Evolutionary conservation across 2,329 filamentous ascomycete genomes (phyloP), one percentile per base, ranked within the genome.

Genomic region (Byssochlamys sp.): DNA sequence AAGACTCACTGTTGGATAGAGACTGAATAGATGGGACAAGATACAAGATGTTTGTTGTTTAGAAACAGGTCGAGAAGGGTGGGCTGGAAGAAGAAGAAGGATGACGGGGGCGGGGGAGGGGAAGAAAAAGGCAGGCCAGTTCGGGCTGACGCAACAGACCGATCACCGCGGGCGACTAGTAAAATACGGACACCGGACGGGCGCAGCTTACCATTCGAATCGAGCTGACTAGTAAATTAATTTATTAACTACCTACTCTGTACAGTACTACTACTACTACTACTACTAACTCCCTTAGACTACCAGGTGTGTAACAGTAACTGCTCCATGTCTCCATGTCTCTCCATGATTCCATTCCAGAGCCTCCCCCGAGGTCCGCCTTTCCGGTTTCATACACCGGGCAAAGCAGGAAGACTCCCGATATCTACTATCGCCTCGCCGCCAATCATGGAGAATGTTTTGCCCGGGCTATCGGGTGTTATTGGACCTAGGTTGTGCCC

Each of bases 341-440:
- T 19, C 25, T 35, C 27, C 55, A 55, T 61, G 59, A 58, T 52
- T 53, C 57, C 55, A 56, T 45, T 10, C 29, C 29, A 31, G 29
- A 31, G 57, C 60, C 55, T 54, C 50, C 56, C 50, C 45, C 35
- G 53, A 27, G 49, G 49, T 62, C 65, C 62, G 63, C 64, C 62
- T 62, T 71, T 71, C 71, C 70, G 70, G 70, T 73, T 72, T 73
- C 69, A 72, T 68, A 69, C 70, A 73, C 71, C 72, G 72, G 72
- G 69, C 67, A 72, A 74, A 73, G 67, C 72, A 73, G 72, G 72
- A 31, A 72, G 66, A 63, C 53, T 63, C 65, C 71, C 69, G 66
- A 69, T 71, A 68, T 71, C 52, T 54, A 60, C 59, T 60, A 61
- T 65, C 64, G 63, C 66, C 60, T 57, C 49, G 57, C 59, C 52